Base-by-base conservation (phyloP, 208 protist genomes). In the Kentomonas sorsogonicus region DNA sequence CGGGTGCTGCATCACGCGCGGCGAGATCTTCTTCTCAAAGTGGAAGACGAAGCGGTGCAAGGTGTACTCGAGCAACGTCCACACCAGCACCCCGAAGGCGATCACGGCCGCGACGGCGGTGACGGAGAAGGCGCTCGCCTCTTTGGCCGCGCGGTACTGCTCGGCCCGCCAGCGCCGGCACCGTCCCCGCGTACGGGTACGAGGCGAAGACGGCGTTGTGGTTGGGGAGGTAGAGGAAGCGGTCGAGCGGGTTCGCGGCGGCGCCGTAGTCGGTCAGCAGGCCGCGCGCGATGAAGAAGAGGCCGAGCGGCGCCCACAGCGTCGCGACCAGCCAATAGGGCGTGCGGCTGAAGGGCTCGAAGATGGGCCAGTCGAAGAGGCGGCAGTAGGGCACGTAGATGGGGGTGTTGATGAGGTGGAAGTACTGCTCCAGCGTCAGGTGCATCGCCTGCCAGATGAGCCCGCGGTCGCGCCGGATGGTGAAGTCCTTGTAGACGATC, bases 31-130 rank as follows among this genome's bases (percentile, higher is more conserved):
- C 2, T 68, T 60, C 66, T 83, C 66, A 27, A 77, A 74, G 38
- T 78, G 75, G 51, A 82, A 78, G 30, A 66, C 18, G 46, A 74
- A 53, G 45, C 75, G 70, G 64, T 77, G 75, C n/a, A 82, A 62
- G 7, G 33, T 39, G 57, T 82, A 78, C 64, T 82, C 66, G 50
- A 77, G 52, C 13, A 77, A 33, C 13, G 70, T 75, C 72, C 75
- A 83, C 41, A 72, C 26, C 5, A 68, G 48, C 9, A 82, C 3
- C 9, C 75, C 66, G n/a, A 61, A 65, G 31, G 65, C 50, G 30
- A 50, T 78, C 48, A 83, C 39, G 29, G 46, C 43, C 4, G 56
- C 13, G 1, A 74, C 70, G 11, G 53, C 39, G 53, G 66, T n/a
- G 11, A 59, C 20, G 46, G 22, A 67, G 63, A 83, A 72, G 22